phyloP scores from a whole-genome alignment of 768 basidiomycete species.

The Thelephora ganbajun region DNA sequence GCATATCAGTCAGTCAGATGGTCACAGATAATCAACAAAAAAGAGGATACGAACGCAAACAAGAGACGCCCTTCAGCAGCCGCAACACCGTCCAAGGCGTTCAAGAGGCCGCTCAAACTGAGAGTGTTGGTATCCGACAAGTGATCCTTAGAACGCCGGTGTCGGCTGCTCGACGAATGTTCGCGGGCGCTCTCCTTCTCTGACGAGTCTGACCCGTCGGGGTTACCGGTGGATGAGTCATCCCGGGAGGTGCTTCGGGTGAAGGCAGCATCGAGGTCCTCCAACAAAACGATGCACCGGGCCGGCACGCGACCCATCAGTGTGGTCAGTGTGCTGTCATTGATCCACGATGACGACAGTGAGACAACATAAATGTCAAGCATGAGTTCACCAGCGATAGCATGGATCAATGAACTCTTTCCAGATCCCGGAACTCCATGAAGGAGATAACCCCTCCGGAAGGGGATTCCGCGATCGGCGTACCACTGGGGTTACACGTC shows the following conservation, averaged over 20 bases:
- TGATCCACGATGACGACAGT: conserved; percentile 75
- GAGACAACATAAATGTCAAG: conserved; percentile 90
- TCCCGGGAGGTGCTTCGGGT: conserved; percentile 62
- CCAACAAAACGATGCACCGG: conserved; percentile 74
- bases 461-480: conserved; percentile 85
- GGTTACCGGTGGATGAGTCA: conserved; percentile 32
- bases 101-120: conserved; percentile 68
- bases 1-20: conserved; percentile 2
- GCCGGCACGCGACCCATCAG: conserved; percentile 82
- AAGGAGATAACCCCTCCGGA: conserved; percentile 77
- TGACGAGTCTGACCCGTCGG: conserved; percentile 20
- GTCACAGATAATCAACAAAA: background rate
- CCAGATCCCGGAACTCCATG: conserved; percentile 80
- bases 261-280: conserved; percentile 86
- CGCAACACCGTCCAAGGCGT: conserved; percentile 77
- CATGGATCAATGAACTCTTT: conserved; percentile 77
- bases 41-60: conserved; percentile 57
- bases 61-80: conserved; percentile 79
- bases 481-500: conserved; percentile 47
- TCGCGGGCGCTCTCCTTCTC: conserved; percentile 21
- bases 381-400: conserved; percentile 77
- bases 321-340: conserved; percentile 72
- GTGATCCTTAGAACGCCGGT: conserved; percentile 37
- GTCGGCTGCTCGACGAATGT: conserved; percentile 25
- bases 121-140: conserved; percentile 72